A percentile compares a stretch with the other conserved stretches of the same genome.
phyloP scores from a whole-genome alignment of 2,329 filamentous ascomycete genomes.

The Stemphylium beticola region DNA sequence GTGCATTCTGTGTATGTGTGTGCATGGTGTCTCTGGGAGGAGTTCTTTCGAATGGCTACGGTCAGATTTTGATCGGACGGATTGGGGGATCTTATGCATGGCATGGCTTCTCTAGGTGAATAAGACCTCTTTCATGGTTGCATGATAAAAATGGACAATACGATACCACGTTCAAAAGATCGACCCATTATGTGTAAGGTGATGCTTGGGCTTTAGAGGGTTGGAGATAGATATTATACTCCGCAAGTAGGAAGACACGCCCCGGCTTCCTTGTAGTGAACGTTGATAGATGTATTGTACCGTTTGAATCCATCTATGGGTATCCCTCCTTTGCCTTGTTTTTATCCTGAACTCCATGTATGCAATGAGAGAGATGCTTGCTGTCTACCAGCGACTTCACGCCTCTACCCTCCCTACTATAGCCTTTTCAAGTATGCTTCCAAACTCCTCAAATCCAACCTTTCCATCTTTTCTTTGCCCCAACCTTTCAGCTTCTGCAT shows the following conservation, averaged over 20 bases:
- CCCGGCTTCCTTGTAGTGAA: background rate
- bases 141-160: slow-evolving; percentile 49
- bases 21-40: slow-evolving; percentile 42
- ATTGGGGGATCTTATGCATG: slow-evolving; percentile 46
- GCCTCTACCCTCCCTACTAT: slow-evolving; percentile 31
- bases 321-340: slow-evolving; percentile 2
- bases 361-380: background rate
- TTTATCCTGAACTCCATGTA: background rate
- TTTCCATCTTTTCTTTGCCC: slow-evolving; percentile 36
- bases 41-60: slow-evolving; percentile 43
- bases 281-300: background rate
- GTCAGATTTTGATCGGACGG: slow-evolving; percentile 38
- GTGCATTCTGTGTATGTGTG: slow-evolving; percentile 30
- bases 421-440: slow-evolving; percentile 45
- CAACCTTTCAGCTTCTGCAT: slow-evolving; percentile 42
- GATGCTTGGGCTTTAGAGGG: slow-evolving; percentile 8
- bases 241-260: background rate
- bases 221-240: background rate
- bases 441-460: slow-evolving; percentile 49
- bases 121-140: slow-evolving; percentile 49
- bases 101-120: slow-evolving; percentile 48
- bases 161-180: slow-evolving; percentile 19
- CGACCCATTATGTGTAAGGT: slow-evolving; percentile 15
- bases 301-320: slow-evolving; percentile 8
- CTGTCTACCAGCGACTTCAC: background rate